Evolutionary conservation across 2,329 filamentous ascomycete genomes (phyloP), one percentile per base, ranked within the genome.

Genomic region (Mycogone perniciosa): DNA sequence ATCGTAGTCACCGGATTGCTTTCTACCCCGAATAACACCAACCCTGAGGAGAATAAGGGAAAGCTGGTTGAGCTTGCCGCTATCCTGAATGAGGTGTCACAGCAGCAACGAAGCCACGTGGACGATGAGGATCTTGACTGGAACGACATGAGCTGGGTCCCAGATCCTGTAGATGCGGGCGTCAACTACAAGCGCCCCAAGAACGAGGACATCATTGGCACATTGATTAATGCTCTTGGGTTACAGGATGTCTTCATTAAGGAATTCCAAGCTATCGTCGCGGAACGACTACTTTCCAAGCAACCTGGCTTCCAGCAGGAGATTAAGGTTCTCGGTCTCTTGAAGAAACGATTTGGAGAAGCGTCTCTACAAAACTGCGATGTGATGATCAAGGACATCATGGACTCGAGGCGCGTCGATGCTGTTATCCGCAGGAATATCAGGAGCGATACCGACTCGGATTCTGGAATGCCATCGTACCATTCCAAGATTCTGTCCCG

Each of bases 311-410:
- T 90, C 59, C 79, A 86, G 53, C 89, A 89, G 65, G 93, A 86
- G 67, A 80, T 88, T 48, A 85, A 87, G 50, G 87, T 96, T 4
- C 77, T 97, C 5, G 84, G 92, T 51, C 77, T 97, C 7, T 78
- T 99, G 53, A 96, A 96, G 71, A 79, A 88, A 54, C 84, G 91
- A 7, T 91, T 96, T 51, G 92, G 92, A 27, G 89, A 96, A 57
- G 78, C 80, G 30, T 84, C 89, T 11, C 73, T 99, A 42, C 93
- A 97, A 65, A 88, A 88, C 44, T 96, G 91, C 67, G 92, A 99
- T 64, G 93, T 99, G 61, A 99, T 99, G 93, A 80, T 99, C 51
- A 88, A 86, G 56, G 93, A 99, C 65, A 87, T 97, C 34, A 80
- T 87, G 57, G 91, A 96, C 62, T 95, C 90, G 1, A 77, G 79